Conservation (phyloP, 768 basidiomycete genomes). For the Xerocomus brunneocitrinus region DNA sequence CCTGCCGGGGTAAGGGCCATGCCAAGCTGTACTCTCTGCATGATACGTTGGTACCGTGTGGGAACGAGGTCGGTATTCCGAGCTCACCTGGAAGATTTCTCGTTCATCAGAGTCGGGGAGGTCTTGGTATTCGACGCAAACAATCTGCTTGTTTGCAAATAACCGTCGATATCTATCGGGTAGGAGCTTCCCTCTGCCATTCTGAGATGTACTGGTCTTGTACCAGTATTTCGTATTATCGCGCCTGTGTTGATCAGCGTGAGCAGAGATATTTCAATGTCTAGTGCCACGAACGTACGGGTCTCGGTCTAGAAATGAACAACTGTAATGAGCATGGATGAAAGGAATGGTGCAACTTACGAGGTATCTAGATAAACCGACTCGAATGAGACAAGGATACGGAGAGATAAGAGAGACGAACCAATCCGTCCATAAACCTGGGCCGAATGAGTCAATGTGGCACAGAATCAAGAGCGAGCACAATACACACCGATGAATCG, state of each 20-base stretch:
- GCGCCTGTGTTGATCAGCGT: conserved; percentile 7
- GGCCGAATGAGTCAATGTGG: not conserved
- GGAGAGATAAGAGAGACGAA: conserved; percentile 33
- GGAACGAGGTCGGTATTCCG: not conserved
- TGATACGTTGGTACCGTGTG: not conserved
- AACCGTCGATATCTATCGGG: conserved; percentile 52
- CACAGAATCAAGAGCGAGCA: not conserved
- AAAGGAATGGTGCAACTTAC: conserved; percentile 31
- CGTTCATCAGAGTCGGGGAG: conserved; percentile 54
- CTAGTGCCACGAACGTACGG: conserved; percentile 34
- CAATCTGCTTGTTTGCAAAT: conserved; percentile 69
- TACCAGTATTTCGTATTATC: conserved; percentile 50
- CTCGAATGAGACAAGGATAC: conserved; percentile 2
- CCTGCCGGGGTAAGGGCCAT: conserved; percentile 73
- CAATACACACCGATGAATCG: conserved; percentile 55
- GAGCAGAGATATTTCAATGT: not conserved
- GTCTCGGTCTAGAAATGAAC: conserved; percentile 35
- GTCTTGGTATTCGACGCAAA: conserved; percentile 60
- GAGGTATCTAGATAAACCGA: conserved; percentile 44
- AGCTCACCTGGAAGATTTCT: conserved; percentile 65
- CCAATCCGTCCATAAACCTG: conserved; percentile 68
- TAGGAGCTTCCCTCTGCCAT: conserved; percentile 34
- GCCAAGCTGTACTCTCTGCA: conserved; percentile 70
- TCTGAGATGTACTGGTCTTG: conserved; percentile 25
- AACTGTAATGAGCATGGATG: not conserved